Evolutionary conservation across 1,284 basidiomycete genomes (phyloP).

Genomic region (Pseudozyma hubeiensis): DNA sequence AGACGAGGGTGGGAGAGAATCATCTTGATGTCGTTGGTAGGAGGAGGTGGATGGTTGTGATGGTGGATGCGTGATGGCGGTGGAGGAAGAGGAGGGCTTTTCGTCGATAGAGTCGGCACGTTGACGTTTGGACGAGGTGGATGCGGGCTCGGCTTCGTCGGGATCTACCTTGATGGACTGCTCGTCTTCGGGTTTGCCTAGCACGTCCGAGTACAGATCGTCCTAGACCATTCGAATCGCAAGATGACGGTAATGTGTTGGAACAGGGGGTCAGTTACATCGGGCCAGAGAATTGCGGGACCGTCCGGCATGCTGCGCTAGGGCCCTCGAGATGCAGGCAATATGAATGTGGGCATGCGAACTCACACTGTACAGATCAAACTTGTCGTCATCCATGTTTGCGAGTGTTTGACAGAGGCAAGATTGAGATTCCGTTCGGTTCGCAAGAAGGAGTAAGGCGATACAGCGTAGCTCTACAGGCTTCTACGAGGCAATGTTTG

Average conservation of each 20-base stretch:
- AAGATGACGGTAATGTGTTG: no score
- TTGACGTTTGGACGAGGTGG: conserved; percentile 28
- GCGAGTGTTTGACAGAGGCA: background rate
- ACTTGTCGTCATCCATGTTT: conserved; percentile 54
- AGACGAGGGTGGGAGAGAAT: conserved; percentile 1
- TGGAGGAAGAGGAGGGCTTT: conserved; percentile 15
- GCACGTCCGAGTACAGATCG: conserved; percentile 56
- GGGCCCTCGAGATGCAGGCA: background rate
- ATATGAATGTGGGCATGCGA: background rate
- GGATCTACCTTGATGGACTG: conserved; percentile 25
- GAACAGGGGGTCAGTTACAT: background rate
- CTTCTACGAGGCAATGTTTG: background rate
- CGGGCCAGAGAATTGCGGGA: background rate
- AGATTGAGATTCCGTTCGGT: background rate
- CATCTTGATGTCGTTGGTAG: conserved; percentile 31
- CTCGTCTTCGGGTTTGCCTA: conserved; percentile 30
- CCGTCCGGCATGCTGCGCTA: background rate
- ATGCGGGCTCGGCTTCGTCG: conserved; percentile 5
- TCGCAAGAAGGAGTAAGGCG: background rate
- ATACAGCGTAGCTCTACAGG: background rate
- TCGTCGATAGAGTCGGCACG: conserved; percentile 34
- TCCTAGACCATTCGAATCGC: conserved; percentile 22
- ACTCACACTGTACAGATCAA: conserved; percentile 62
- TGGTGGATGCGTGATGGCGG: conserved; percentile 3
- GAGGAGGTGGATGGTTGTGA: conserved; percentile 21